Percentiles rank a stretch among this genome's conserved stretches.
Conservation (phyloP, 2,329 filamentous ascomycete genomes). For the Aspergillus floridensis region DNA sequence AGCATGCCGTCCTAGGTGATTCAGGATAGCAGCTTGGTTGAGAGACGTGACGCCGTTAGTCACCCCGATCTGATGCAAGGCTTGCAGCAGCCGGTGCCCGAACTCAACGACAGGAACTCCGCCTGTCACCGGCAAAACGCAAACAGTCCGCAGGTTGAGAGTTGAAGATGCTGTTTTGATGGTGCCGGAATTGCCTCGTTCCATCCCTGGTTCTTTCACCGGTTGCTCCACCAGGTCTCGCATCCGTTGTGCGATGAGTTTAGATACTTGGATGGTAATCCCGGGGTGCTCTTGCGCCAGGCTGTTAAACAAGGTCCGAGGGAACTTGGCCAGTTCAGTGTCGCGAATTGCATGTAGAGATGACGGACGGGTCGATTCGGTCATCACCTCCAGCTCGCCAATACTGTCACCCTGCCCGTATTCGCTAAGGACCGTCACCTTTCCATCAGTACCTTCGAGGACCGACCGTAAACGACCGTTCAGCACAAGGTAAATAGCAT, state of each 20-base stretch:
- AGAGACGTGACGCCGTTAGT: slow-evolving; percentile 86
- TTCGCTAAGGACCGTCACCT: slow-evolving; percentile 82
- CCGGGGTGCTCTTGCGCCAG: slow-evolving; percentile 94
- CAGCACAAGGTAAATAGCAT: slow-evolving; percentile 96
- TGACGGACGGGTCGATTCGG: slow-evolving; percentile 84
- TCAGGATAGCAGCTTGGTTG: slow-evolving; percentile 89
- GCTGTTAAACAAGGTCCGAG: slow-evolving; percentile 94
- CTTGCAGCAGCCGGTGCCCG: slow-evolving; percentile 81
- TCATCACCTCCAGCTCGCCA: slow-evolving; percentile 93
- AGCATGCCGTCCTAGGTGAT: slow-evolving; percentile 90
- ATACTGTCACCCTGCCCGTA: slow-evolving; percentile 97
- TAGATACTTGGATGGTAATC: slow-evolving; percentile 98
- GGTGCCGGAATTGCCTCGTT: slow-evolving; percentile 56
- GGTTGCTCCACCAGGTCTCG: slow-evolving; percentile 81
- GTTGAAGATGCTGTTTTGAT: slow-evolving; percentile 68
- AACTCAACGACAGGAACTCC: slow-evolving; percentile 96
- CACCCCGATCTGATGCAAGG: slow-evolving; percentile 83
- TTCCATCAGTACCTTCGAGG: slow-evolving; percentile 74
- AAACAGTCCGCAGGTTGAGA: slow-evolving; percentile 87
- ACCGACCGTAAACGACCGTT: slow-evolving; percentile 88
- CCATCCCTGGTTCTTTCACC: slow-evolving; percentile 62
- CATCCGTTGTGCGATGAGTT: slow-evolving; percentile 96
- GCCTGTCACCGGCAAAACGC: slow-evolving; percentile 83
- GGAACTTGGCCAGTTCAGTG: slow-evolving; percentile 93
- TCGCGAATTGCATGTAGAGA: slow-evolving; percentile 95